These are phyloP conservation scores for Globisporangium okanoganense DNA, from an alignment of 352 stramenopile genomes.

Conservation along the genomic window DNA sequence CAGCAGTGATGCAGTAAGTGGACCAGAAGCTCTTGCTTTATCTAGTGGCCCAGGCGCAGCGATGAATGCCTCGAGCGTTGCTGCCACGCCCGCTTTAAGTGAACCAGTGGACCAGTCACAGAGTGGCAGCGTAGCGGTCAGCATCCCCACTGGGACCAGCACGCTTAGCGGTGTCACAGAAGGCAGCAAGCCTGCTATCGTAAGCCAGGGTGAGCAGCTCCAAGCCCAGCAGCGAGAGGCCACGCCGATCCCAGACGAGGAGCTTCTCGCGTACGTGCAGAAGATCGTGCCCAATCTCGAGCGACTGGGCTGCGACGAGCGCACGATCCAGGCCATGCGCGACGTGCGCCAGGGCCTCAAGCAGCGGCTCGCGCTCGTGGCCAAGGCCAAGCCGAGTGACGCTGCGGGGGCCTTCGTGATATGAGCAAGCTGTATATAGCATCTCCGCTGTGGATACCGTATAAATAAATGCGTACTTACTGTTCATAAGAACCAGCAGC, in stretches of 20 bases:
- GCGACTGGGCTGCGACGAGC: conserved; percentile 17
- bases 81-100: background rate
- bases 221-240: conserved; percentile 2
- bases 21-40: background rate
- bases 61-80: background rate
- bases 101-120: background rate
- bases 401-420: background rate
- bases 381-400: background rate
- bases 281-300: conserved; percentile 20
- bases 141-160: background rate
- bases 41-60: background rate
- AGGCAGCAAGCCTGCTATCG: background rate
- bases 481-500: background rate
- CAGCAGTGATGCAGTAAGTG: background rate
- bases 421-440: background rate
- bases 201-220: background rate
- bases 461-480: no score
- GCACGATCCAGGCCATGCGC: conserved; percentile 17
- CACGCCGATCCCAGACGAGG: conserved; percentile 4
- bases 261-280: conserved; percentile 17
- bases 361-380: conserved; percentile 4
- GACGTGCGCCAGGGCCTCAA: conserved; percentile 17
- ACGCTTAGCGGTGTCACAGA: background rate
- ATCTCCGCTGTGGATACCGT: background rate
- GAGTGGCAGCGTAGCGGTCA: background rate